These are phyloP conservation scores for Aureobasidium vineae DNA, from an alignment of 2,329 filamentous ascomycete species.

Conservation along the genomic window DNA sequence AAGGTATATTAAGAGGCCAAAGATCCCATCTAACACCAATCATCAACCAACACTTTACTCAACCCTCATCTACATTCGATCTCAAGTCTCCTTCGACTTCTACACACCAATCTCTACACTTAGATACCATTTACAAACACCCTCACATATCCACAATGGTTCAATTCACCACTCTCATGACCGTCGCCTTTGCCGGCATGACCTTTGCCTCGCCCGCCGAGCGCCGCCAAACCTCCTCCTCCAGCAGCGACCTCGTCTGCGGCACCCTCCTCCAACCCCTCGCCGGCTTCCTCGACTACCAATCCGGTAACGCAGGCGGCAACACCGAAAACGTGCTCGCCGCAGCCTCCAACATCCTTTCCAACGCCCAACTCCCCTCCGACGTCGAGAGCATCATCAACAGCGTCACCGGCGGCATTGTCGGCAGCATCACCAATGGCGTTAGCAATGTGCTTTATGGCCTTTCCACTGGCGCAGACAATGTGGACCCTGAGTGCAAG, in stretches of 20 bases:
- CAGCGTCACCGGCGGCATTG: conserved; percentile 17
- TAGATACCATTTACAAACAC: neutral
- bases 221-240: neutral
- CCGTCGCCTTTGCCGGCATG: neutral
- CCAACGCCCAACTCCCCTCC: neutral
- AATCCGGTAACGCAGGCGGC: conserved; percentile 9
- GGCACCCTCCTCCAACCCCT: conserved; percentile 18
- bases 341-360: neutral
- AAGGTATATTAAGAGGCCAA: neutral
- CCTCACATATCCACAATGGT: neutral
- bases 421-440: conserved; percentile 6
- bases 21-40: neutral
- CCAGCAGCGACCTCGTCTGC: neutral
- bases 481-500: conserved; percentile 8
- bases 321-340: neutral
- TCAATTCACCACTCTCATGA: neutral
- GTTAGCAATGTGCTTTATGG: conserved; percentile 12
- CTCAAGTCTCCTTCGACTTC: neutral
- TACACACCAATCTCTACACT: neutral
- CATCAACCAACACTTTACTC: neutral
- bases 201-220: neutral
- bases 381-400: conserved; percentile 1
- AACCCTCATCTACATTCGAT: neutral
- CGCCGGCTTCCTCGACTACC: conserved; percentile 22
- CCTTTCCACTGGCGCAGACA: conserved; percentile 4